Percentiles rank a stretch among this genome's conserved stretches.
phyloP scores from a whole-genome alignment of 2,329 filamentous ascomycete species.

The Xylaria sp. region DNA sequence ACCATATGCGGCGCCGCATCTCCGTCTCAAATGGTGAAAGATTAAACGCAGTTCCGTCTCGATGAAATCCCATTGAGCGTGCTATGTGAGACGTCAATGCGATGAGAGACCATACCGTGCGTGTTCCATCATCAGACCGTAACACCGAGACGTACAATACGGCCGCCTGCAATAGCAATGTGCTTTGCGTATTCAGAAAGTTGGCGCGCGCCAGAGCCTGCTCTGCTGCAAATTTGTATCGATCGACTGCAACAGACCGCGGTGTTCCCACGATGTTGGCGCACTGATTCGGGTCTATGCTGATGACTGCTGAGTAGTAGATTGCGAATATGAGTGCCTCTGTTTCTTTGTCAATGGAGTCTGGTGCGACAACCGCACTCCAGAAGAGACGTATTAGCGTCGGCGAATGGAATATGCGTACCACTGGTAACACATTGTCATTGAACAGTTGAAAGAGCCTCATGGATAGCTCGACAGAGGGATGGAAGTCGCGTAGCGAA shows the following conservation, averaged over 20 bases:
- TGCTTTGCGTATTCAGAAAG: conserved; percentile 69
- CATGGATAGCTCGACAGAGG: conserved; percentile 41
- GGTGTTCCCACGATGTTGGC: conserved; percentile 60
- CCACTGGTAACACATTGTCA: conserved; percentile 45
- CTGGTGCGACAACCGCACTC: conserved; percentile 38
- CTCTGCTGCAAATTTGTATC: conserved; percentile 71
- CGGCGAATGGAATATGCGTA: conserved; percentile 48
- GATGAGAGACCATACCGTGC: conserved; percentile 54
- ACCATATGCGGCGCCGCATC: conserved; percentile 63
- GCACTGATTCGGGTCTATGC: conserved; percentile 60
- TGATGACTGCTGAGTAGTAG: conserved; percentile 68
- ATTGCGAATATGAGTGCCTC: conserved; percentile 71
- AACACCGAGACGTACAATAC: conserved; percentile 68
- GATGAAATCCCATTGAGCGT: conserved; percentile 58
- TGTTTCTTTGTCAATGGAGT: conserved; percentile 54
- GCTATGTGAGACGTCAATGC: conserved; percentile 47
- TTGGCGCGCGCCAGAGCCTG: conserved; percentile 71
- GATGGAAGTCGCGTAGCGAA: conserved; percentile 43
- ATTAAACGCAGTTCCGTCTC: conserved; percentile 60
- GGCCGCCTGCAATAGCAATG: conserved; percentile 70
- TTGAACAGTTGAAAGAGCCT: conserved; percentile 42
- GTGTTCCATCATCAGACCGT: conserved; percentile 54
- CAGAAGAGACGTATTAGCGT: conserved; percentile 44
- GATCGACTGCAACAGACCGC: conserved; percentile 58
- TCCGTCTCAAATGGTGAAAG: conserved; percentile 61